These are phyloP conservation scores for Fistulina hepatica DNA, from an alignment of 1,284 basidiomycete genomes.

Conservation along the genomic window DNA sequence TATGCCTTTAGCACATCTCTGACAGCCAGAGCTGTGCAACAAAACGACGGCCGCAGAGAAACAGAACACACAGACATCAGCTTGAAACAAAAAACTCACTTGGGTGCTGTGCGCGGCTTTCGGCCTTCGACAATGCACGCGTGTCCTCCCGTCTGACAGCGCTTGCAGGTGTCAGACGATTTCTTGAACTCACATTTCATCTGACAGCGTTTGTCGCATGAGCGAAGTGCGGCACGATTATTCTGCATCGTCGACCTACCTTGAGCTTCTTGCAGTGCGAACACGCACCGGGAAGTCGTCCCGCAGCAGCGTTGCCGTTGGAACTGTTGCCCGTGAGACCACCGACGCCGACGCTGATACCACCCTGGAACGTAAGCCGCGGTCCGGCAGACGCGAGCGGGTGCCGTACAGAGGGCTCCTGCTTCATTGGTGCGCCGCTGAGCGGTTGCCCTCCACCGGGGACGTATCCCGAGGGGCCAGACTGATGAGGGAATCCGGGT, in stretches of 20 bases:
- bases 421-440: no score
- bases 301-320: not conserved
- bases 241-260: constrained; percentile 33
- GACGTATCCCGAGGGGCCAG: no score
- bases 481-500: no score
- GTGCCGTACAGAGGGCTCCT: no score
- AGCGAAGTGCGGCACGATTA: constrained; percentile 1
- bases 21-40: no score
- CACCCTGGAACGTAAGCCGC: constrained; percentile 3
- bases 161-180: constrained; percentile 56
- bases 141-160: constrained; percentile 58
- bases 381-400: no score
- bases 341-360: constrained; percentile 15
- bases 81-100: constrained; percentile 43
- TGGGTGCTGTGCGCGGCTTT: constrained; percentile 63
- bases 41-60: no score
- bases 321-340: constrained; percentile 12
- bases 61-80: constrained; percentile 2
- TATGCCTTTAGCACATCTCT: no score
- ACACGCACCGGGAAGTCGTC: constrained; percentile 50
- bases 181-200: constrained; percentile 15
- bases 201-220: constrained; percentile 2
- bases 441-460: no score
- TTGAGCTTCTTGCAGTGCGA: constrained; percentile 76
- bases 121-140: constrained; percentile 71